Conservation (phyloP, 164 flowering plant genomes). For the Piper betle region DNA sequence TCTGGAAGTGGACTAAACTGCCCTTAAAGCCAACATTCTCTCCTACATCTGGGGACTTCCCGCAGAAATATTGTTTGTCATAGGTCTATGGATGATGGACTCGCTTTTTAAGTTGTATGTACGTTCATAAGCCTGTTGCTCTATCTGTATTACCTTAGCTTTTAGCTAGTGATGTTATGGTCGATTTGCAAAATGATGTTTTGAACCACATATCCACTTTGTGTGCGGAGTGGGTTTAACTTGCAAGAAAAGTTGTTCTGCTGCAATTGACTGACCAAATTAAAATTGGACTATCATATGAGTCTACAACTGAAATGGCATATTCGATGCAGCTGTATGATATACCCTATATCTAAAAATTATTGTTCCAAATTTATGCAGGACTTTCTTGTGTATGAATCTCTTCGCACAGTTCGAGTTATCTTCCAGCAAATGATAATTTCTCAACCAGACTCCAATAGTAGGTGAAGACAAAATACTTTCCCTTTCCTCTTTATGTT, state of each 20-base stretch:
- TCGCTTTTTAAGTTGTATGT: too few relatives aligned
- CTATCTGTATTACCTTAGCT: too few relatives aligned
- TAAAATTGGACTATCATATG: background rate
- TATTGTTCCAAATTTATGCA: conserved; percentile 13
- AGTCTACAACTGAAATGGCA: background rate
- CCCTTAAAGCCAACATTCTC: too few relatives aligned
- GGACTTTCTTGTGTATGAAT: conserved; percentile 42
- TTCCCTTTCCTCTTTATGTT: background rate
- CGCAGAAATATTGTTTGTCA: too few relatives aligned
- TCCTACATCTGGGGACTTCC: too few relatives aligned
- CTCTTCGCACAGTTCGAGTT: conserved; percentile 41
- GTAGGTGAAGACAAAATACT: conserved; percentile 28
- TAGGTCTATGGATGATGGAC: too few relatives aligned
- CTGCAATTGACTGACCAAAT: background rate
- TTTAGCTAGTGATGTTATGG: too few relatives aligned
- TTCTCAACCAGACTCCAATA: conserved; percentile 16
- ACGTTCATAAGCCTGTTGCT: too few relatives aligned
- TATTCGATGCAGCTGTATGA: background rate
- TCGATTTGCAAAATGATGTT: too few relatives aligned
- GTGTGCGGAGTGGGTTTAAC: background rate
- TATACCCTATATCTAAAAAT: background rate
- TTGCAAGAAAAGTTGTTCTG: background rate
- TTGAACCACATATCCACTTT: too few relatives aligned
- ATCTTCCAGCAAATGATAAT: conserved; percentile 30
- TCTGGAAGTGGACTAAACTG: too few relatives aligned